Percentiles rank a stretch among this genome's conserved stretches.
Conservation (phyloP, 176 grass and related monocot genomes). For the Panicum miliaceum region DNA sequence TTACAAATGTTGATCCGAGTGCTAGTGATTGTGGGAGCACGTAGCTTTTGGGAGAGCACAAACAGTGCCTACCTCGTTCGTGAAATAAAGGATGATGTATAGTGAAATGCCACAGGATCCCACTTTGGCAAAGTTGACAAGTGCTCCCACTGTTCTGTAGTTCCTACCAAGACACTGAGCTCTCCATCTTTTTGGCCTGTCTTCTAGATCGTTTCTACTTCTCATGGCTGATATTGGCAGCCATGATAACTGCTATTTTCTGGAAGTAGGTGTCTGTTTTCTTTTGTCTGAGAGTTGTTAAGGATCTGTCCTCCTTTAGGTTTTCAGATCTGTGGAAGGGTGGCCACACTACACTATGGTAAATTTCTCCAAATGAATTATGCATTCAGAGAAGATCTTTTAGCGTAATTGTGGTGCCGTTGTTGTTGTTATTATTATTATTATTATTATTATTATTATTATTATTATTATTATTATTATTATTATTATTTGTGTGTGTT, state of each 20-base stretch:
- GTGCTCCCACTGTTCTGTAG: conserved; percentile 44
- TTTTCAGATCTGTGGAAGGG: background rate
- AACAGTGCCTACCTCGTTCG: conserved; percentile 37
- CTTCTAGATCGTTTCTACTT: conserved; percentile 41
- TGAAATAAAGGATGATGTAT: conserved; percentile 44
- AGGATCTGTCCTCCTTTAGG: background rate
- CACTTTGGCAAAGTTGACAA: conserved; percentile 51
- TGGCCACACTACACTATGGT: background rate
- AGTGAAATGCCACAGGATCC: conserved; percentile 34
- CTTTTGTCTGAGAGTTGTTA: conserved; percentile 13
- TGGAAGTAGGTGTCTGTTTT: conserved; percentile 12
- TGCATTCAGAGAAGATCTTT: background rate
- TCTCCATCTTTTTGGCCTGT: background rate
- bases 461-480: background rate
- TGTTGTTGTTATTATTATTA: background rate
- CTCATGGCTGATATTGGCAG: background rate
- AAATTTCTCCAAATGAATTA: background rate
- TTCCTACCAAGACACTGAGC: conserved; percentile 24
- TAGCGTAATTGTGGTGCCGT: background rate
- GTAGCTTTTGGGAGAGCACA: conserved; percentile 34
- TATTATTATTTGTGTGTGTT: no score
- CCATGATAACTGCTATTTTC: background rate
- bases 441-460: no score
- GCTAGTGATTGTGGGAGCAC: conserved; percentile 26
- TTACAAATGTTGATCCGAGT: conserved; percentile 29